Evolutionary conservation across 2,329 filamentous ascomycete species (phyloP).

Genomic region (Reticulascus tulasneorum): DNA sequence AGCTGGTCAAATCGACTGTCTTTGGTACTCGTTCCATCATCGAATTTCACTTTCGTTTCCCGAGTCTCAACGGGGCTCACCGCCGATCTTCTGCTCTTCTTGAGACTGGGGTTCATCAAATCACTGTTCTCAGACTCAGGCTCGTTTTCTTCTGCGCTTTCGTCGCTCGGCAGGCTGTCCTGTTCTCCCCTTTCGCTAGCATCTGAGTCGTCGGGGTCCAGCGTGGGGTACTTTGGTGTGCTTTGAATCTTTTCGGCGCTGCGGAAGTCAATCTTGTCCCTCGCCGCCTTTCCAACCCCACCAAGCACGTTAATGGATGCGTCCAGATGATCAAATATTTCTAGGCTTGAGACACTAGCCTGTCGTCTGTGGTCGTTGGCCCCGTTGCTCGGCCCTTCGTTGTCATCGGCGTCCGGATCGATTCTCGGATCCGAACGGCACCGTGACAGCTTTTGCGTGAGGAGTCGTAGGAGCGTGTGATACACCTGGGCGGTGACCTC

Average conservation of each 20-base stretch:
- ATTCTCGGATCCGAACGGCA: slow-evolving; percentile 59
- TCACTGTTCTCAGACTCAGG: slow-evolving; percentile 26
- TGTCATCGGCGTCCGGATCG: slow-evolving; percentile 35
- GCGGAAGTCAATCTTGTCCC: slow-evolving; percentile 40
- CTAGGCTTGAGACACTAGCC: slow-evolving; percentile 45
- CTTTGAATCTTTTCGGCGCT: slow-evolving; percentile 46
- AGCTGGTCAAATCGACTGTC: slow-evolving; percentile 54
- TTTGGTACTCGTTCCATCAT: slow-evolving; percentile 37
- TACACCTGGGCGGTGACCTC: slow-evolving; percentile 76
- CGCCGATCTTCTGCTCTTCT: neutral
- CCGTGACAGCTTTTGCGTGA: slow-evolving; percentile 65
- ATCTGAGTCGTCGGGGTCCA: slow-evolving; percentile 31
- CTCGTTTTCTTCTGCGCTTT: too few species aligned
- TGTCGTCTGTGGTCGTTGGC: slow-evolving; percentile 24
- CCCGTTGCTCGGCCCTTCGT: slow-evolving; percentile 18
- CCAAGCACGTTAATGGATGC: slow-evolving; percentile 48
- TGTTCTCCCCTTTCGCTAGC: too few species aligned
- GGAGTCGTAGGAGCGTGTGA: slow-evolving; percentile 62
- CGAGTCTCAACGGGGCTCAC: slow-evolving; percentile 20
- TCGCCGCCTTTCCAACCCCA: slow-evolving; percentile 54
- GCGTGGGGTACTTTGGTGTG: slow-evolving; percentile 16
- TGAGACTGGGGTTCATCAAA: slow-evolving; percentile 32
- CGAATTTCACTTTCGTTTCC: slow-evolving; percentile 47
- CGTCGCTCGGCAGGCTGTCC: slow-evolving; percentile 25
- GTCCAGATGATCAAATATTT: slow-evolving; percentile 53